Evolutionary conservation across 2,329 filamentous ascomycete genomes (phyloP), one percentile per base, ranked within the genome.

Genomic region (Diaporthe eres): DNA sequence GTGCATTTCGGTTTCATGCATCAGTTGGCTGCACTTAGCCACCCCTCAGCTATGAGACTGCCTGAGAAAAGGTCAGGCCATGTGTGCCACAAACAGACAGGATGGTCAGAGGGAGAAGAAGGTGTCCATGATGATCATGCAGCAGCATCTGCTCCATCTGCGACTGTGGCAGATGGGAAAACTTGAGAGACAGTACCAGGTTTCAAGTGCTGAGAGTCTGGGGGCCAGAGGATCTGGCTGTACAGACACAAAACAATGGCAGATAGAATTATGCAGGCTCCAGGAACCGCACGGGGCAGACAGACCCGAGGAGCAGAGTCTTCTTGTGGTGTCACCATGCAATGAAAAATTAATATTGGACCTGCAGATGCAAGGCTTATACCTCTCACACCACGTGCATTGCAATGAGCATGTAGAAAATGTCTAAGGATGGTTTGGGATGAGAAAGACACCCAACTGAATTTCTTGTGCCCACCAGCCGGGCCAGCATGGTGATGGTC

Each of bases 191-290:
- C 22, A 42, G n/a, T 51, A 55, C 34, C 10, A 17, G 31, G 49
- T 55, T 70, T 7, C 34, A 51, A 8, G 47, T 28, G n/a, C 34
- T 31, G 31, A 17, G 17, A 70, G 47, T 70, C 65, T 70, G 65
- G 19, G 34, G 49, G 49, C 65, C 47, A 42, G 49, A 39, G 49
- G 65, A 55, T 22, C 25, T 47, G 65, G 65, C 49, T 70, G 65
- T 19, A 55, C 65, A 55, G 65, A 70, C 34, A 55, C 17, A 37
- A n/a, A 49, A 28, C n/a, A n/a, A 55, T 34, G 34, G 9, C 65
- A 31, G 22, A 22, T 55, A 70, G 65, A 70, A 13, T 39, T 70
- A 42, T 70, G 65, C 65, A 53, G 65, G 65, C 47, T 68, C 47
- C 17, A 53, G 47, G 47, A 1, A 68, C 31, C 39, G 47, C 65